Conservation (phyloP, 176 grass and related monocot genomes). For the Hordeum vulgare region DNA sequence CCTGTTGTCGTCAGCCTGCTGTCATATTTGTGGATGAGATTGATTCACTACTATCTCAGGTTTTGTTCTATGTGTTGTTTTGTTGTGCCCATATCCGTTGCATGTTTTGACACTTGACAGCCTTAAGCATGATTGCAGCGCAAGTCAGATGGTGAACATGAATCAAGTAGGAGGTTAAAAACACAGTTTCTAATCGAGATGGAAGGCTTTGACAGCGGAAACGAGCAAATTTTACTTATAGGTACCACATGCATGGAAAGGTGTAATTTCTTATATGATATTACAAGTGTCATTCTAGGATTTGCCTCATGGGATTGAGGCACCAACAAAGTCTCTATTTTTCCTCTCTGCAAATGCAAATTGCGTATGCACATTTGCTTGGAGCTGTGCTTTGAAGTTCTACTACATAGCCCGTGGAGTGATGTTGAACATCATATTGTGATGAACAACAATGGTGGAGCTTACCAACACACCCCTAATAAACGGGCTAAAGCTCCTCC, state of each 20-base stretch:
- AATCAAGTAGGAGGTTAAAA: constrained; percentile 97
- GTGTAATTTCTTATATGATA: not conserved
- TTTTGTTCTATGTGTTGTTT: constrained; percentile 20
- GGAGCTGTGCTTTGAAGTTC: constrained; percentile 2
- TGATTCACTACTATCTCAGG: constrained; percentile 91
- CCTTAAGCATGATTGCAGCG: constrained; percentile 60
- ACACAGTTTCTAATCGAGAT: constrained; percentile 99
- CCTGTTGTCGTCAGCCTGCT: constrained; percentile 87
- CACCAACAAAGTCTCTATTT: constrained; percentile 2
- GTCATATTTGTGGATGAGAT: constrained; percentile 99
- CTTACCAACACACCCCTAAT: not conserved
- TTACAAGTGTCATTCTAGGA: not conserved
- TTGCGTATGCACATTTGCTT: not conserved
- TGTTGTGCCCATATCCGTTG: constrained; percentile 17
- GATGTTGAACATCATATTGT: not conserved
- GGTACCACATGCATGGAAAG: constrained; percentile 42
- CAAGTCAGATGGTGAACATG: constrained; percentile 96
- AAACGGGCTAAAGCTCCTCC: not conserved
- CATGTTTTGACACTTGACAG: constrained; percentile 17
- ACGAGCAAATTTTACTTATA: constrained; percentile 92
- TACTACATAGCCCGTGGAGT: not conserved
- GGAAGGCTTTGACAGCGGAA: constrained; percentile 92
- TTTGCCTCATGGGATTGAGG: not conserved
- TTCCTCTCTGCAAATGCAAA: not conserved
- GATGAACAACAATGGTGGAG: not conserved